A percentile compares a stretch with the other conserved stretches of the same genome.
Evolutionary conservation across 2,329 filamentous ascomycete species (phyloP).

Genomic region (Ophiostoma ips): DNA sequence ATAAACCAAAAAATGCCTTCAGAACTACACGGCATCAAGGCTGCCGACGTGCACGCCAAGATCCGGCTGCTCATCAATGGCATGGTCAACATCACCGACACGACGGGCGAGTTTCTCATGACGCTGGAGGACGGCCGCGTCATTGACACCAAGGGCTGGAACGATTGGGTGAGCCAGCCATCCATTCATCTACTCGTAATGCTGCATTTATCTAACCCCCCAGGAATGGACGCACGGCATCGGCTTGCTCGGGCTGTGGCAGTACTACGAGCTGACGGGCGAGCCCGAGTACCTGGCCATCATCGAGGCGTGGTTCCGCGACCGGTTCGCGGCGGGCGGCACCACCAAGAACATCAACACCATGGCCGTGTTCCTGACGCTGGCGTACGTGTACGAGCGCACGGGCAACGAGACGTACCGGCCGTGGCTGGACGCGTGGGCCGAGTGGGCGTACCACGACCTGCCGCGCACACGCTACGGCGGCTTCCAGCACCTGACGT

Average conservation of each 20-base stretch:
- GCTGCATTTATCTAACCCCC: neutral
- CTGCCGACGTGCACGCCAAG: constrained; percentile 34
- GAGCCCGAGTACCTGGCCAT: constrained; percentile 45
- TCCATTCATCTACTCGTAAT: neutral
- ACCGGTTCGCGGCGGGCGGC: constrained; percentile 52
- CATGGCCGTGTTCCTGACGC: constrained; percentile 63
- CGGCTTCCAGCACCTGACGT: constrained; percentile 64
- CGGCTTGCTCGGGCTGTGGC: constrained; percentile 68
- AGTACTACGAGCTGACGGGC: constrained; percentile 63
- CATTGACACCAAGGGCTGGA: constrained; percentile 76
- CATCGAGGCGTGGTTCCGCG: constrained; percentile 61
- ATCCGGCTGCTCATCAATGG: constrained; percentile 58
- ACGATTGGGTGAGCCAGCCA: constrained; percentile 54
- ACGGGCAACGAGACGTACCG: constrained; percentile 54
- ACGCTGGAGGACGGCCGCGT: constrained; percentile 57
- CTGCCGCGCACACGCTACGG: constrained; percentile 57
- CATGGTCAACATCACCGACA: constrained; percentile 64
- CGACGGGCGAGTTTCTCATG: constrained; percentile 59
- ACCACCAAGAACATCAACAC: constrained; percentile 82
- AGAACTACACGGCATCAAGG: constrained; percentile 31
- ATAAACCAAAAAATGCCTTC: constrained; percentile 24
- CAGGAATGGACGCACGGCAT: constrained; percentile 66
- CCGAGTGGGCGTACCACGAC: constrained; percentile 70
- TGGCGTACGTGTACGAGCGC: constrained; percentile 67
- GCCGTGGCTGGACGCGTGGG: constrained; percentile 69